Evolutionary conservation across 306 rosid genomes (phyloP).

Genomic region (Cicer cuneatum): DNA sequence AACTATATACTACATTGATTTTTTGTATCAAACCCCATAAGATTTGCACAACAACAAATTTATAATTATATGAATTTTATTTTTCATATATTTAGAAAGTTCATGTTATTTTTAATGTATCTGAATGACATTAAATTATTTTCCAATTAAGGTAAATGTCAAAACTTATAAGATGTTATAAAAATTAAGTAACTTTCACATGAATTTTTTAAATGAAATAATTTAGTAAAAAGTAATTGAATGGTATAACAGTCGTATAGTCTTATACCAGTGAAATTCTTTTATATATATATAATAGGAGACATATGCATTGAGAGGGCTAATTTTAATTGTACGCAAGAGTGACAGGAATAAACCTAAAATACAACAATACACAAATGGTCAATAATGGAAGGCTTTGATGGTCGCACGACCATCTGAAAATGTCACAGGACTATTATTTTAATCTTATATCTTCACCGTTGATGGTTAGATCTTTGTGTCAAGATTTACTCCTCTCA

Average conservation of each 20-base stretch:
- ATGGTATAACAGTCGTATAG: too few relatives aligned
- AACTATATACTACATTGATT: not conserved
- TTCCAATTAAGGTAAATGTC: not conserved
- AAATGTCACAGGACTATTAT: not conserved
- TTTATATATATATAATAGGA: not conserved
- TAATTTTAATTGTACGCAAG: not conserved
- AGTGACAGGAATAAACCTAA: not conserved
- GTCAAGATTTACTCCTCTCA: not conserved
- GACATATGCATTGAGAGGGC: not conserved
- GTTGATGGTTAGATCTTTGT: not conserved
- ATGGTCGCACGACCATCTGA: not conserved
- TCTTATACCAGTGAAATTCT: too few relatives aligned
- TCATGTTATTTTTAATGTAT: not conserved
- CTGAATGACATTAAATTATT: not conserved
- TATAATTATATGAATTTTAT: too few relatives aligned
- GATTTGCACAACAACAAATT: too few relatives aligned
- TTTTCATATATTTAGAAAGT: not conserved
- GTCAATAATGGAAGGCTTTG: not conserved
- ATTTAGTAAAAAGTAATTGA: not conserved
- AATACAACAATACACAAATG: not conserved
- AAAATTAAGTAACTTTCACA: not conserved
- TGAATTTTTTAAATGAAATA: not conserved
- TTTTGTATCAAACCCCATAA: not conserved
- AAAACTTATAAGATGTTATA: too few relatives aligned
- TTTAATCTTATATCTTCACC: not conserved